Evolutionary conservation across 768 basidiomycete genomes (phyloP), one percentile per base, ranked within the genome.

Genomic region (Lactarius indigo): DNA sequence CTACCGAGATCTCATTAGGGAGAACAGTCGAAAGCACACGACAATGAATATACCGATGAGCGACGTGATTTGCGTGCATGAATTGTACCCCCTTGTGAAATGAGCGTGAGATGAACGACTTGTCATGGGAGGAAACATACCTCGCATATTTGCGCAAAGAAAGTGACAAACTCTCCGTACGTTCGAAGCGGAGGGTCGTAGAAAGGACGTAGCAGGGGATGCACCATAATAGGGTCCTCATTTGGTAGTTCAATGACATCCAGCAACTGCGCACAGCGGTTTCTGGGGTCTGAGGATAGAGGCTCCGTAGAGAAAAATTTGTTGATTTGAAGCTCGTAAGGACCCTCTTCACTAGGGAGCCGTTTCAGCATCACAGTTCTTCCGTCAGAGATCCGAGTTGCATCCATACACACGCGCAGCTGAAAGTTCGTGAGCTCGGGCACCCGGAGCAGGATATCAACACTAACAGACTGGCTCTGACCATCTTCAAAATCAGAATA

Each of bases 61-160:
- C 66, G 7, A 69, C 61, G n/a, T 63, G 8, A 35, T 66, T 47
- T 7, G 60, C 50, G 15, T 66, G 68, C 68, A 66, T 70, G 26
- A 68, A 68, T 42, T 68, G 59, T 0, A 69, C 42, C 5, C 42
- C 63, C 61, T 69, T 3, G 20, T 37, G 23, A 7, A 18, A 15
- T 57, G 6, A 42, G 42, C n/a, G n/a, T n/a, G n/a, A n/a, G n/a
- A n/a, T n/a, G n/a, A n/a, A n/a, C n/a, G n/a, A n/a, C n/a, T n/a
- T n/a, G n/a, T n/a, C n/a, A 55, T 10, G 7, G 2, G n/a, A 13
- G 4, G 20, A 1, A 5, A 42, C 66, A 2, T 23, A 78, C 80
- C 73, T 80, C 79, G 28, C 80, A 72, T 0, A 78, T 41, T 57
- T 80, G 79, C 0, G 68, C 35, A 17, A 77, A 68, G 60, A 74